Evolutionary conservation across 345 rosid genomes (phyloP), one percentile per base, ranked within the genome.

Genomic region (Raphanus sativus): DNA sequence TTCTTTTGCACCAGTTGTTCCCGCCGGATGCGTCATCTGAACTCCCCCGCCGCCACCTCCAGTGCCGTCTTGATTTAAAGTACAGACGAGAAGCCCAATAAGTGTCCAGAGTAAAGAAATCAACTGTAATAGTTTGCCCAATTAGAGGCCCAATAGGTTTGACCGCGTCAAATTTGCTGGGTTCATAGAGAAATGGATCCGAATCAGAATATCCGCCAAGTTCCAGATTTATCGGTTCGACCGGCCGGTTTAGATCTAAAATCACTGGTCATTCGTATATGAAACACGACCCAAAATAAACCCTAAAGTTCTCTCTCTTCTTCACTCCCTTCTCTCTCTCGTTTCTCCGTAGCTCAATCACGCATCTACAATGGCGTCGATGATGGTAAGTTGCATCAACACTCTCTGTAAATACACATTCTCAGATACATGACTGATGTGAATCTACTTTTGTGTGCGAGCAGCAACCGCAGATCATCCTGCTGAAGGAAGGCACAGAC

Each of bases 391-490:
- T 67, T 24, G 29, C 0, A 54, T 81, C 70, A 26, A 25, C 58
- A 28, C 56, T 13, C 67, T 21, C 69, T 38, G 2, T 67, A 1
- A 0, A 30, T 33, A 2, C 6, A 10, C 5, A 11, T 59, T 26
- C n/a, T 16, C 52, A 32, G 21, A 7, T 6, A 73, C 25, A n/a
- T 76, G 24, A 69, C 71, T 28, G 60, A 71, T 28, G 9, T 4
- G 10, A 3, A 28, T 28, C 64, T 21, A 32, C 45, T 62, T 60
- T 50, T 40, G 4, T 30, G 52, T 24, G 65, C 9, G 80, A 80
- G 81, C 91, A 95, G 99, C 99, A 93, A 87, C 98, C 98, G 54
- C 98, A 96, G 84, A 96, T 96, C 90, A 93, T 96, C 69, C 90
- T 96, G 65, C 74, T 96, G 79, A 96, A 96, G 83, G 99, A 96